Evolutionary conservation across 768 basidiomycete species (phyloP).

Genomic region (Mycena metata): DNA sequence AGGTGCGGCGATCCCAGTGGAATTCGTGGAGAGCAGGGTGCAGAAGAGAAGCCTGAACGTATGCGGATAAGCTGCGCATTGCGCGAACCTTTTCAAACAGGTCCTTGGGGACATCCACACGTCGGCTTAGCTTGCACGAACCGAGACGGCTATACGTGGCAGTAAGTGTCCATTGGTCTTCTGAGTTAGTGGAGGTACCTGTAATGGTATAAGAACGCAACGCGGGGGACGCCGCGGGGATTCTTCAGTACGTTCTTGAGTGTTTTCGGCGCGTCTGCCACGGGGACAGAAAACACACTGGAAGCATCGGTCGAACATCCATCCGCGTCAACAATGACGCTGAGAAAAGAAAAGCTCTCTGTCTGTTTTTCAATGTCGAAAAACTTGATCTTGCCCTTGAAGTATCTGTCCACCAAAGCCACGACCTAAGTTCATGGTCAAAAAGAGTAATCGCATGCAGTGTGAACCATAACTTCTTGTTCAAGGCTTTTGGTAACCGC

Average conservation of each 20-base stretch:
- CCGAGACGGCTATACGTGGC: constrained; percentile 17
- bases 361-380: constrained; percentile 29
- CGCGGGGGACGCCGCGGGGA: constrained; percentile 31
- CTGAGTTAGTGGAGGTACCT: constrained; percentile 13
- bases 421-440: constrained; percentile 17
- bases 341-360: constrained; percentile 29
- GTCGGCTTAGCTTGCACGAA: constrained; percentile 28
- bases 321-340: constrained; percentile 38
- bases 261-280: constrained; percentile 33
- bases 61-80: constrained; percentile 33
- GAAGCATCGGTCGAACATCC: constrained; percentile 34
- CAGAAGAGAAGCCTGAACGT: constrained; percentile 32
- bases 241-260: constrained; percentile 33
- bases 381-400: constrained; percentile 35
- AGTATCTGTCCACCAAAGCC: constrained; percentile 32
- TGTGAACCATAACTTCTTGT: constrained; percentile 3
- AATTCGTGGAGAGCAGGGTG: constrained; percentile 37
- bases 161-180: background rate
- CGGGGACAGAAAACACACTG: constrained; percentile 27
- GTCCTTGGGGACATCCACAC: constrained; percentile 26
- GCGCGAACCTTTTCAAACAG: constrained; percentile 28
- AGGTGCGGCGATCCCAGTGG: constrained; percentile 8
- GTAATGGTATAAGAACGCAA: constrained; percentile 38
- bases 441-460: background rate
- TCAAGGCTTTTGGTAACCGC: constrained; percentile 30